Conservation (phyloP, 352 stramenopile species). For the Phytophthora litchii region DNA sequence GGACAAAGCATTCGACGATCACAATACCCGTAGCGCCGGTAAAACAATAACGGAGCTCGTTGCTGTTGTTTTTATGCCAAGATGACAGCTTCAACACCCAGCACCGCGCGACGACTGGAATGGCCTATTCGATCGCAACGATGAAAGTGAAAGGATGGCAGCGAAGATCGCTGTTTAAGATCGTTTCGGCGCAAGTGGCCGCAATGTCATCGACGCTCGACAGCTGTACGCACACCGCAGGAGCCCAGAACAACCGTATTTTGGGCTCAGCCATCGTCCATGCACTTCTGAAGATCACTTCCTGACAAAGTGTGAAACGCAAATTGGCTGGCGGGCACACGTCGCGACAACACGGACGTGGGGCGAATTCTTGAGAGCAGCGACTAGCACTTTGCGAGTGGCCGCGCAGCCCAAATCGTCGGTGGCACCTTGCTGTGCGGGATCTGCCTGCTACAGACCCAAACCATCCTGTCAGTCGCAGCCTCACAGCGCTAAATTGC, state of each 20-base stretch:
- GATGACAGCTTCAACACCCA: conserved; percentile 15
- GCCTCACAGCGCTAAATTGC: not conserved
- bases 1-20: too few relatives aligned
- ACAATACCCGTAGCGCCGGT: conserved; percentile 8
- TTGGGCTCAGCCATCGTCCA: conserved; percentile 20
- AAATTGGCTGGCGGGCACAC: conserved; percentile 13
- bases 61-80: conserved; percentile 23
- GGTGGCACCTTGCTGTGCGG: too few relatives aligned
- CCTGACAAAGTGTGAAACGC: conserved; percentile 18
- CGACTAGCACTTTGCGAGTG: too few relatives aligned
- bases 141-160: not conserved
- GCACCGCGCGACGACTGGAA: conserved; percentile 10
- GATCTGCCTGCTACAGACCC: too few relatives aligned
- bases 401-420: not conserved
- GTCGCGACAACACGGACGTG: not conserved
- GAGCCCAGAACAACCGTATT: conserved; percentile 27
- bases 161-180: too few relatives aligned
- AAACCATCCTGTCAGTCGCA: not conserved
- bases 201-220: too few relatives aligned
- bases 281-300: conserved; percentile 25
- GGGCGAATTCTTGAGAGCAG: conserved; percentile 1
- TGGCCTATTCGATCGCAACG: not conserved
- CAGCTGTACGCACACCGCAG: not conserved
- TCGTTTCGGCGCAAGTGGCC: too few relatives aligned
- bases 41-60: not conserved